Evolutionary conservation across 768 basidiomycete species (phyloP).

Genomic region (Russula vinacea): DNA sequence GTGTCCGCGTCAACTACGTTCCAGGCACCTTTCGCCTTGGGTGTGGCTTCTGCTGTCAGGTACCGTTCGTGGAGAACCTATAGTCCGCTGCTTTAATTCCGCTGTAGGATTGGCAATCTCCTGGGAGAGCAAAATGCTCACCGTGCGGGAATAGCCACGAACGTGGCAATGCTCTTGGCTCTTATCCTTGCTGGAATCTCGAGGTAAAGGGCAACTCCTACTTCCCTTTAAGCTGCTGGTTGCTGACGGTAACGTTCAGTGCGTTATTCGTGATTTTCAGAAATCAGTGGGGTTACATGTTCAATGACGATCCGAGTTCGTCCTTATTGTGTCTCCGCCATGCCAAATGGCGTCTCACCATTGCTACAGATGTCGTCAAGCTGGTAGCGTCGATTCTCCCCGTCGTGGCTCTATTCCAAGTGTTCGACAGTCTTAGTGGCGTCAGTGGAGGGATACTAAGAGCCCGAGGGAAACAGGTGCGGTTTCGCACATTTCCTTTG

Average conservation of each 20-base stretch:
- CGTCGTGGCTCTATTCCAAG: slow-evolving; percentile 72
- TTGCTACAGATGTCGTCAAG: slow-evolving; percentile 38
- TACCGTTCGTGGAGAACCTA: slow-evolving; percentile 35
- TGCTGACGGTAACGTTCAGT: slow-evolving; percentile 32
- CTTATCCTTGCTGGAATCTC: slow-evolving; percentile 61
- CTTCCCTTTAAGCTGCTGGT: not conserved
- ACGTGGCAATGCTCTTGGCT: slow-evolving; percentile 62
- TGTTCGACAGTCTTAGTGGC: slow-evolving; percentile 74
- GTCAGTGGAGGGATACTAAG: slow-evolving; percentile 77
- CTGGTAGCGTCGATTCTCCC: slow-evolving; percentile 57
- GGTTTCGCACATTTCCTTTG: slow-evolving; percentile 8
- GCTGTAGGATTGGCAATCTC: slow-evolving; percentile 75
- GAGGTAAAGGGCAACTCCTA: slow-evolving; percentile 44
- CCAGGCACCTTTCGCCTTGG: slow-evolving; percentile 80
- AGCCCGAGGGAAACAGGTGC: slow-evolving; percentile 72
- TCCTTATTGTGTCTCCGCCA: not conserved
- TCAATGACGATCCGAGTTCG: slow-evolving; percentile 53
- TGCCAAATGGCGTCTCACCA: not conserved
- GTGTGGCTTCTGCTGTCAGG: slow-evolving; percentile 84
- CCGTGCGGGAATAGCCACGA: slow-evolving; percentile 68
- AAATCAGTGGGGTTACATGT: slow-evolving; percentile 53
- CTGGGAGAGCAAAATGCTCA: slow-evolving; percentile 75
- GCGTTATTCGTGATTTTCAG: slow-evolving; percentile 45
- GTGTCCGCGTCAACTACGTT: slow-evolving; percentile 72
- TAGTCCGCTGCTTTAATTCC: slow-evolving; percentile 2